These are phyloP conservation scores for Ogataea methanolica DNA, from an alignment of 805 yeast species.

Conservation along the genomic window DNA sequence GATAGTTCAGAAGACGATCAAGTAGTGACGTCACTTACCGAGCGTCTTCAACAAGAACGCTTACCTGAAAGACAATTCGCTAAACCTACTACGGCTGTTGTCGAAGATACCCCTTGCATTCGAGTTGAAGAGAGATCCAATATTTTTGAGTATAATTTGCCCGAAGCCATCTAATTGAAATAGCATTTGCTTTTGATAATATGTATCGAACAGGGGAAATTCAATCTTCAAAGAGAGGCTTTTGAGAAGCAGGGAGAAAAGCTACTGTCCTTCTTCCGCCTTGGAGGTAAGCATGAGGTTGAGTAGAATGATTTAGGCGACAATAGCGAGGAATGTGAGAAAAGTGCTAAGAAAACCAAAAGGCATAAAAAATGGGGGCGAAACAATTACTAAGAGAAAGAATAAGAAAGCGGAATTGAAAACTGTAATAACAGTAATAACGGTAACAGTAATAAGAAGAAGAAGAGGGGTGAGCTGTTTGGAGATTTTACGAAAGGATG, in stretches of 20 bases:
- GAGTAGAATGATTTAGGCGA: neutral
- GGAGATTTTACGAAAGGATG: no score
- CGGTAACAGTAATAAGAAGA: no score
- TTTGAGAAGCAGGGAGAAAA: constrained; percentile 26
- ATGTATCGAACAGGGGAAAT: constrained; percentile 47
- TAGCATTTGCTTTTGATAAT: constrained; percentile 61
- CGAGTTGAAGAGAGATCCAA: constrained; percentile 18
- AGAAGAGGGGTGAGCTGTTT: no score
- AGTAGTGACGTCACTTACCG: neutral
- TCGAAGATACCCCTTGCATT: constrained; percentile 13
- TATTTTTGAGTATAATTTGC: constrained; percentile 17
- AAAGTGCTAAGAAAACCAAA: constrained; percentile 2
- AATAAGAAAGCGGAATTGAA: constrained; percentile 12
- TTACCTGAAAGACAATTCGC: constrained; percentile 23
- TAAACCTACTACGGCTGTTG: neutral
- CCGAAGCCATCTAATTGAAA: constrained; percentile 14
- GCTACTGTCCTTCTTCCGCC: constrained; percentile 22
- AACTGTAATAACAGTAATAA: no score
- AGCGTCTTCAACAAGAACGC: neutral
- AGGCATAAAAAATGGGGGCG: neutral
- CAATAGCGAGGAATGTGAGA: neutral
- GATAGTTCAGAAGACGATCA: neutral
- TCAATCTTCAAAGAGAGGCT: constrained; percentile 31
- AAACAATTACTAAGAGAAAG: neutral
- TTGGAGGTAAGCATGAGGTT: constrained; percentile 20